Percentiles rank a stretch among this genome's conserved stretches.
Conservation (phyloP, 73 alveolate genomes). For the Paramecium octaurelia region DNA sequence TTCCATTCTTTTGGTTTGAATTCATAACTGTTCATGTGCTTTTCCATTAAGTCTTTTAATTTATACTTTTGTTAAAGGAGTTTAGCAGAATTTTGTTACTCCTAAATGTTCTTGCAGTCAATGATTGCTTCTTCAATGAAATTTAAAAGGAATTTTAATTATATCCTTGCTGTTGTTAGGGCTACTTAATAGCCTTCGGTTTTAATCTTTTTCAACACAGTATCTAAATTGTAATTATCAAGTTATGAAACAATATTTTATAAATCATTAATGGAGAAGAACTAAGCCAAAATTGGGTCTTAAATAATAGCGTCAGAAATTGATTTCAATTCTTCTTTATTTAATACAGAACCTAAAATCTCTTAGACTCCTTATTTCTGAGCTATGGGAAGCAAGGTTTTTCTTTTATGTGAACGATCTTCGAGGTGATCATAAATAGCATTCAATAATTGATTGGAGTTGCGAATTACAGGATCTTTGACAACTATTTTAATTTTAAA, state of each 20-base stretch:
- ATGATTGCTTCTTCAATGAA: background rate
- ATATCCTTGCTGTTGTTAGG: background rate
- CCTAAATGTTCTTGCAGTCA: background rate
- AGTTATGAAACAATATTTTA: background rate
- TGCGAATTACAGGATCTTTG: background rate
- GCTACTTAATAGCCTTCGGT: slow-evolving; percentile 33
- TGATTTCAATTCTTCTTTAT: background rate
- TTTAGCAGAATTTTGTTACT: background rate
- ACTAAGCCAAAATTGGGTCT: background rate
- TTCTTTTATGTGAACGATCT: background rate
- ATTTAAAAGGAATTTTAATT: background rate
- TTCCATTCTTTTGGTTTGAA: slow-evolving; percentile 43
- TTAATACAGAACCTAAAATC: background rate
- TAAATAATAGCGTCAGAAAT: background rate
- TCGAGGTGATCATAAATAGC: slow-evolving; percentile 45
- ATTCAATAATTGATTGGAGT: slow-evolving; percentile 21
- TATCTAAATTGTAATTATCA: background rate
- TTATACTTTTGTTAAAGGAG: background rate
- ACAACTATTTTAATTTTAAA: background rate
- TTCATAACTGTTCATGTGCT: slow-evolving; percentile 13
- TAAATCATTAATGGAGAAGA: background rate
- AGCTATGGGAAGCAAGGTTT: background rate
- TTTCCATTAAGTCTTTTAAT: background rate
- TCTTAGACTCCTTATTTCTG: background rate
- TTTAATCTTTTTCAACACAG: background rate